These are phyloP conservation scores for Mortierella sp. DNA, from an alignment of 371 early-diverging fungal genomes.

Conservation along the genomic window DNA sequence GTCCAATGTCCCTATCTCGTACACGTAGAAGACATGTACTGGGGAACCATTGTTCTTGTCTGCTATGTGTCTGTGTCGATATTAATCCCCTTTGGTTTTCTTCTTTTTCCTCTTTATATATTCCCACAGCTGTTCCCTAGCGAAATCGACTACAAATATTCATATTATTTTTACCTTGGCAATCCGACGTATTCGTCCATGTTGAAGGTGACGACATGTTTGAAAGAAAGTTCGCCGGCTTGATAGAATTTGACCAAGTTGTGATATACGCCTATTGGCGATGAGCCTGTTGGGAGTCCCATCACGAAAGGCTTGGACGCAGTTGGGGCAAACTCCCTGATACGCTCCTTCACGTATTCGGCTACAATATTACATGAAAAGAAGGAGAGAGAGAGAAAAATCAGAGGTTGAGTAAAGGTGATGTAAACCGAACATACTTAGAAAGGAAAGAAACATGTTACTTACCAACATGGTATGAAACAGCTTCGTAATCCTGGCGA, in stretches of 20 bases:
- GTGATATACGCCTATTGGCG: slow-evolving; percentile 82
- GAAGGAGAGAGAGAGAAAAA: slow-evolving; percentile 13
- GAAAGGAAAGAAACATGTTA: not conserved
- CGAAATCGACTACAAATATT: too few species aligned
- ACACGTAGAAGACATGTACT: too few species aligned
- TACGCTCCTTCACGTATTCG: slow-evolving; percentile 85
- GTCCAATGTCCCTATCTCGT: too few species aligned
- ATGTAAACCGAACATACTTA: too few species aligned
- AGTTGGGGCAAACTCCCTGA: slow-evolving; percentile 83
- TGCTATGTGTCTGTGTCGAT: too few species aligned
- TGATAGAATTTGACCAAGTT: slow-evolving; percentile 72
- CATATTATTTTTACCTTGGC: slow-evolving; percentile 40
- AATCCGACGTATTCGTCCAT: slow-evolving; percentile 83
- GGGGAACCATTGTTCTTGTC: too few species aligned
- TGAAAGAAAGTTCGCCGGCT: slow-evolving; percentile 71
- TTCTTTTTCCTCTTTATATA: not conserved
- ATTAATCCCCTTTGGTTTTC: too few species aligned
- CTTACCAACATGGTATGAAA: slow-evolving; percentile 74
- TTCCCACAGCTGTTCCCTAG: too few species aligned
- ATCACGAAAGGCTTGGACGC: slow-evolving; percentile 84
- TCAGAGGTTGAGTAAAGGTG: slow-evolving; percentile 4
- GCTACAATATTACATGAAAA: slow-evolving; percentile 57
- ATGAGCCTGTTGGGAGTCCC: slow-evolving; percentile 81
- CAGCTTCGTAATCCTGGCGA: slow-evolving; percentile 75
- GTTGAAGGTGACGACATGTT: slow-evolving; percentile 74